Conservation (phyloP, 2,329 filamentous ascomycete genomes). For the Alternaria arborescens region DNA sequence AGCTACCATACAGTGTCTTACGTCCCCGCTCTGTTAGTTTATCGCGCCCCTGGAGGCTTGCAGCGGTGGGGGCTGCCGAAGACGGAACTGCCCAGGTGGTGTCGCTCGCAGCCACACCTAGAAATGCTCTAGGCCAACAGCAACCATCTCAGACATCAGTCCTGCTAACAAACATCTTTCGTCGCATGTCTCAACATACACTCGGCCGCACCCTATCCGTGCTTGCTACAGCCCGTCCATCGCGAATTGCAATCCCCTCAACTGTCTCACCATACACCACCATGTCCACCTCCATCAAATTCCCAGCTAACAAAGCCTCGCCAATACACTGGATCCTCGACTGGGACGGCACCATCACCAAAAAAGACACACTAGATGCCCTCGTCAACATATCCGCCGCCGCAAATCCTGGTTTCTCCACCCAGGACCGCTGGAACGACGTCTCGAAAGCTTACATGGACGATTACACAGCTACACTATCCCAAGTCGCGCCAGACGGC, state of each 20-base stretch:
- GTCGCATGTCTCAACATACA: conserved; percentile 1
- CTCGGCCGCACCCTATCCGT: background rate
- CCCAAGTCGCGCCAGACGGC: conserved; percentile 34
- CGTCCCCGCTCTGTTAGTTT: background rate
- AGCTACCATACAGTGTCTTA: background rate
- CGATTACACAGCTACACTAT: conserved; percentile 51
- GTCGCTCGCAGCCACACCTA: background rate
- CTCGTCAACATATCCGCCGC: conserved; percentile 52
- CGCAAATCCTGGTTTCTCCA: conserved; percentile 30
- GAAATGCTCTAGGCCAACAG: background rate
- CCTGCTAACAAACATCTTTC: background rate
- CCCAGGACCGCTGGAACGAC: conserved; percentile 46
- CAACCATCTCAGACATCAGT: background rate
- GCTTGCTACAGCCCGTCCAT: background rate
- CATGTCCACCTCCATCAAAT: conserved; percentile 26
- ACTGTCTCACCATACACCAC: background rate
- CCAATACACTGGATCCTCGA: conserved; percentile 54
- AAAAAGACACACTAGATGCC: conserved; percentile 55
- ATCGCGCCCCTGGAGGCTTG: background rate
- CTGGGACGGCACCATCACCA: conserved; percentile 59
- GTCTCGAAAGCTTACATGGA: conserved; percentile 53
- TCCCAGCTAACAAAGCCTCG: background rate
- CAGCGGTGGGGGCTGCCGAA: background rate
- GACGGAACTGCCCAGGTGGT: background rate
- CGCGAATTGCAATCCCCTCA: background rate